A percentile compares a stretch with the other conserved stretches of the same genome.
Conservation (phyloP, 768 basidiomycete species). For the Psilocybe azurescens region DNA sequence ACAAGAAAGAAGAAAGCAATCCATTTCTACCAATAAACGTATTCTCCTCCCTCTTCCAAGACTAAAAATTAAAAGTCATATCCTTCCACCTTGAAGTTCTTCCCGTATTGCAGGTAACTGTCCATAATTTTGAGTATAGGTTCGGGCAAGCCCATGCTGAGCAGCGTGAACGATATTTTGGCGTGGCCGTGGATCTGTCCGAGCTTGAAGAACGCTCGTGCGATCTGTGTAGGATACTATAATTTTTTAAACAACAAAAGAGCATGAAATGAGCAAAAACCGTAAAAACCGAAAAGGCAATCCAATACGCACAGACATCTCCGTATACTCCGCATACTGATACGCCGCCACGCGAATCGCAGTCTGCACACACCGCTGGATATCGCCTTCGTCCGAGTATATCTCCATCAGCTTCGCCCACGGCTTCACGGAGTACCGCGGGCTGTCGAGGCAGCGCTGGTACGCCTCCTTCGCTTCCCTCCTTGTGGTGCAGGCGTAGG, state of each 20-base stretch:
- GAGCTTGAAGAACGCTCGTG: constrained; percentile 90
- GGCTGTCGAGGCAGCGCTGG: constrained; percentile 89
- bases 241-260: background rate
- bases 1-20: too few relatives aligned
- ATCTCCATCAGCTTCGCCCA: constrained; percentile 94
- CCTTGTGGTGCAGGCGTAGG: constrained; percentile 92
- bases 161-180: constrained; percentile 90
- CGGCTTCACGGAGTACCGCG: constrained; percentile 88
- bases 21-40: too few relatives aligned
- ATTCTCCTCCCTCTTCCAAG: background rate
- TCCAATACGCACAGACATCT: constrained; percentile 73
- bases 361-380: constrained; percentile 88
- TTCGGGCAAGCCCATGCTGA: constrained; percentile 94
- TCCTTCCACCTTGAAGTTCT: constrained; percentile 87
- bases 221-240: constrained; percentile 90
- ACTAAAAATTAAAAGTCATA: constrained; percentile 62
- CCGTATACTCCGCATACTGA: constrained; percentile 87
- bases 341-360: constrained; percentile 94
- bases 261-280: constrained; percentile 11
- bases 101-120: constrained; percentile 87
- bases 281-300: background rate
- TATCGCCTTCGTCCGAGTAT: constrained; percentile 97
- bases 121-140: constrained; percentile 93
- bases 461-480: constrained; percentile 99
- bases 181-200: constrained; percentile 92